A percentile compares a stretch with the other conserved stretches of the same genome.
Conservation (phyloP, 129 eudicot genomes). For the Saussurea involucrata region DNA sequence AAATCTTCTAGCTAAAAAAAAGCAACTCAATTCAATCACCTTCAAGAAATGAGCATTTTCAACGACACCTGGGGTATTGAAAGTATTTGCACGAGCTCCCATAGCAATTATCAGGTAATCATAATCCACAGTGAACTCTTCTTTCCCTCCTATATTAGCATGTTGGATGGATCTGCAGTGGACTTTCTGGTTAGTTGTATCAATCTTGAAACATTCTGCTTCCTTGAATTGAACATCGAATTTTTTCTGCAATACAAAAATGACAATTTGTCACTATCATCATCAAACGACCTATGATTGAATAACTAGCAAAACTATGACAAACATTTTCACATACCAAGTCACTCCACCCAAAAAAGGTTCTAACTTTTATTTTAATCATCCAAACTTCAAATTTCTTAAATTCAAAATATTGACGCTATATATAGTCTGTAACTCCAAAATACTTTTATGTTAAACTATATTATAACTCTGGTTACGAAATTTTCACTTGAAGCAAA, state of each 20-base stretch:
- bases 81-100: slow-evolving; percentile 83
- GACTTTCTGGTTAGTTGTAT: slow-evolving; percentile 60
- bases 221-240: slow-evolving; percentile 50
- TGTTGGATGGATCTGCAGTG: slow-evolving; percentile 46
- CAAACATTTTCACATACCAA: neutral
- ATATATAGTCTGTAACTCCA: neutral
- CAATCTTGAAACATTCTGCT: slow-evolving; percentile 87
- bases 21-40: slow-evolving; percentile 24
- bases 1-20: neutral
- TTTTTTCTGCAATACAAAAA: slow-evolving; percentile 46
- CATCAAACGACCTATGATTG: neutral
- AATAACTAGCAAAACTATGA: neutral
- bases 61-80: slow-evolving; percentile 84
- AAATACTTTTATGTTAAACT: neutral
- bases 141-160: slow-evolving; percentile 35
- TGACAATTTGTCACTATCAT: neutral
- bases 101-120: slow-evolving; percentile 70
- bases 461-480: neutral
- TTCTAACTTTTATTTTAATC: neutral
- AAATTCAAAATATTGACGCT: neutral
- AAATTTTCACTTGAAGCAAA: neutral
- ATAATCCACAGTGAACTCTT: slow-evolving; percentile 68
- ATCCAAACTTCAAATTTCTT: neutral
- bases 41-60: slow-evolving; percentile 76
- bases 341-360: neutral